Base-by-base conservation (phyloP, 2,329 filamentous ascomycete genomes). In the Falciphora oryzae region DNA sequence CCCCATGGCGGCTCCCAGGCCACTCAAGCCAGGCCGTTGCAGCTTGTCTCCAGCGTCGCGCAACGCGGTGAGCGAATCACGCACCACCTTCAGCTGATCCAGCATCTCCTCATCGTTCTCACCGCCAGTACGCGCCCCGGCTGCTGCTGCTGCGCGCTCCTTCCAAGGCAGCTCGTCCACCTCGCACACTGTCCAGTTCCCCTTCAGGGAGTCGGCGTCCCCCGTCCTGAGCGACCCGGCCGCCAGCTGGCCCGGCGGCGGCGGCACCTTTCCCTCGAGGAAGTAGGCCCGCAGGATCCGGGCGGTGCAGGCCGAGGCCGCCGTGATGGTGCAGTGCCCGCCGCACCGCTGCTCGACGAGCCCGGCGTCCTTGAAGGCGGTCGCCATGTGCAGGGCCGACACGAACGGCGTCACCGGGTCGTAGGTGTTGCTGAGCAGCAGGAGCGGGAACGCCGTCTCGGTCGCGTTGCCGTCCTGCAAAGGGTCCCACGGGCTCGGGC, bases 341-440 rank as follows among this genome's bases (percentile, higher is more conserved):
- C 70, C 68, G 2, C 71, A 68, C 18, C 69, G 65, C 65, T 78
- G 75, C 71, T 78, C 77, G 3, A 79, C 66, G 56, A 79, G 68
- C 38, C 76, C 75, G 6, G 76, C 73, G 59, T 71, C 70, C 10
- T 71, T 68, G 66, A 79, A 79, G 65, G 73, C 73, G 31, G 70
- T 71, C 28, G 75, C 72, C 76, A 77, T 77, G 27, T 73, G 72
- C 32, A 80, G 73, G 1, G 79, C 82, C 57, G 79, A 78, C 59
- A 70, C 68, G 5, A 87, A 72, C 3, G 85, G 85, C 0, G 85
- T 88, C 25, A 88, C 84, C 1, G 85, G 85, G 65, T 88, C 85
- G 18, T 82, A 77, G 0, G 80, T 82, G 69, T 84, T 87, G 53
- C 80, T 81, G 16, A 87, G 74, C 69, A 86, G 83, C 8, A 88